Evolutionary conservation across 495 filamentous ascomycete species (phyloP).

Genomic region (Penicillium goetzii): DNA sequence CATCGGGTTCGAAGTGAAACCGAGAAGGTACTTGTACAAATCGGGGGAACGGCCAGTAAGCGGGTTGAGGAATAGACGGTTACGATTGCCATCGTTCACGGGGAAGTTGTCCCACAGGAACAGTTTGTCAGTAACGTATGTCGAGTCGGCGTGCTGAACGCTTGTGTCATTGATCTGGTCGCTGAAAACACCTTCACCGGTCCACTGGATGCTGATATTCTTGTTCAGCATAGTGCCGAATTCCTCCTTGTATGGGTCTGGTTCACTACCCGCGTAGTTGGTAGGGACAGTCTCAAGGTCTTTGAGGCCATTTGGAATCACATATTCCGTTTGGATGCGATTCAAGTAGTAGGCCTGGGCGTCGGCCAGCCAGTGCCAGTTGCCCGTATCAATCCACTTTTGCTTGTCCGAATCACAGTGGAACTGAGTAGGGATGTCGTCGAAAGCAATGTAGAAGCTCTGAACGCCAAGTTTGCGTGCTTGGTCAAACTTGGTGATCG

Average conservation of each 20-base stretch:
- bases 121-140: slow-evolving; percentile 22
- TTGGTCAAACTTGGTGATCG: slow-evolving; percentile 19
- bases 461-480: slow-evolving; percentile 18
- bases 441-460: slow-evolving; percentile 24
- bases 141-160: slow-evolving; percentile 14
- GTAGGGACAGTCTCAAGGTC: slow-evolving; percentile 23
- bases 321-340: slow-evolving; percentile 19
- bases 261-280: slow-evolving; percentile 21
- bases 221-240: slow-evolving; percentile 24
- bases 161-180: slow-evolving; percentile 23
- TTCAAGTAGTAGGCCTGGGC: slow-evolving; percentile 25
- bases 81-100: slow-evolving; percentile 22
- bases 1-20: slow-evolving; percentile 27
- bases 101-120: slow-evolving; percentile 27
- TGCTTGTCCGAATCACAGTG: slow-evolving; percentile 22
- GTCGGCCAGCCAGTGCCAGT: slow-evolving; percentile 18
- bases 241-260: slow-evolving; percentile 23
- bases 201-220: slow-evolving; percentile 26
- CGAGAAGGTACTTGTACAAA: slow-evolving; percentile 20
- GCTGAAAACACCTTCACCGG: slow-evolving; percentile 26
- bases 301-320: slow-evolving; percentile 17
- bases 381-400: slow-evolving; percentile 14
- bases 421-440: slow-evolving; percentile 18
- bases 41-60: slow-evolving; percentile 18
- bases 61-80: slow-evolving; percentile 24